These are phyloP conservation scores for Podospora fimiseda DNA, from an alignment of 495 filamentous ascomycete genomes.

Conservation along the genomic window DNA sequence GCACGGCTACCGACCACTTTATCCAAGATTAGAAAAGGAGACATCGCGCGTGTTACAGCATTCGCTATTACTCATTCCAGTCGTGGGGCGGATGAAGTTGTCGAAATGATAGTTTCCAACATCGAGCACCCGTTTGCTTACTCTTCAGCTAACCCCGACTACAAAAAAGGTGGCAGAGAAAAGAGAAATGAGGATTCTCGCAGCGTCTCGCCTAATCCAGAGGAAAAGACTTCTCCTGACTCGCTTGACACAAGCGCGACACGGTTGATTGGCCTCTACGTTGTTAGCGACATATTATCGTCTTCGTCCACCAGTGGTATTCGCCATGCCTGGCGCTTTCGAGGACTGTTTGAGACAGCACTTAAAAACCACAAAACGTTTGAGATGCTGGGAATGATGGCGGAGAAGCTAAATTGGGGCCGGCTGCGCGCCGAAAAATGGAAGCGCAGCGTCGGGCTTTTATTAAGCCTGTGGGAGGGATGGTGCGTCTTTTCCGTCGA, in stretches of 20 bases:
- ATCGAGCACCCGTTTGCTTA: conserved; percentile 68
- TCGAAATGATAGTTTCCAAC: conserved; percentile 78
- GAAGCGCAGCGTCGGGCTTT: conserved; percentile 68
- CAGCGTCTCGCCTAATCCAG: conserved; percentile 31
- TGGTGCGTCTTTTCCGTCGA: conserved; percentile 81
- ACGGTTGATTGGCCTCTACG: conserved; percentile 75
- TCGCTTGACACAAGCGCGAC: conserved; percentile 60
- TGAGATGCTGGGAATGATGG: conserved; percentile 70
- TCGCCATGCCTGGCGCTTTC: conserved; percentile 84
- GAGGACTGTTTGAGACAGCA: conserved; percentile 74
- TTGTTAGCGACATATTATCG: conserved; percentile 83
- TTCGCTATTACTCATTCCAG: conserved; percentile 86
- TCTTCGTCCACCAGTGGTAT: conserved; percentile 78
- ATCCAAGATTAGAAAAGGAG: conserved; percentile 70
- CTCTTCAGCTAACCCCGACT: conserved; percentile 43
- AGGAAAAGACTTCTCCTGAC: conserved; percentile 29
- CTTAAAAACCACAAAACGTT: conserved; percentile 68
- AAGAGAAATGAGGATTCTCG: conserved; percentile 34
- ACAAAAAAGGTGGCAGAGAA: conserved; percentile 34
- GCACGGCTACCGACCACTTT: conserved; percentile 73
- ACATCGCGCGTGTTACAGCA: conserved; percentile 76
- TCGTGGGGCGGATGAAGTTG: conserved; percentile 76
- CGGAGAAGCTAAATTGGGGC: conserved; percentile 75
- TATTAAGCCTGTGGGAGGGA: conserved; percentile 79
- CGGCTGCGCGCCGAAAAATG: conserved; percentile 82